Percentiles rank a stretch among this genome's conserved stretches.
phyloP scores from a whole-genome alignment of 1,284 basidiomycete species.

The Athelia psychrophila region DNA sequence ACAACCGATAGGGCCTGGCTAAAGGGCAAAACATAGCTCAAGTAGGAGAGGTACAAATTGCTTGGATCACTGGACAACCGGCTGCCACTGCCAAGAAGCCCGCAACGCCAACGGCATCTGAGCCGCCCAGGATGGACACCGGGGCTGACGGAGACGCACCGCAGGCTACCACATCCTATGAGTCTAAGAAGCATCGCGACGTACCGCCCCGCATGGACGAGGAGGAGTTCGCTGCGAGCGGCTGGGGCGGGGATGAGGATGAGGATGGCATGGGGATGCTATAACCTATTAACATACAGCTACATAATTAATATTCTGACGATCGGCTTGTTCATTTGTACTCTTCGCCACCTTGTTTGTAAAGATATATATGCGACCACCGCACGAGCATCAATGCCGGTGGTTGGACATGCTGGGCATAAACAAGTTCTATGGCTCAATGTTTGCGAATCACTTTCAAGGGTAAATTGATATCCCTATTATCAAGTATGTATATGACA shows the following conservation, averaged over 20 bases:
- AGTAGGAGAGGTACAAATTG: constrained; percentile 60
- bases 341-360: too few species aligned
- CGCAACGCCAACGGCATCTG: constrained; percentile 3
- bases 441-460: too few species aligned
- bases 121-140: constrained; percentile 4
- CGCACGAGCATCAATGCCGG: too few species aligned
- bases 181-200: background rate
- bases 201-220: constrained; percentile 34
- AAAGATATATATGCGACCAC: too few species aligned
- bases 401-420: too few species aligned
- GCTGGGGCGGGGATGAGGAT: constrained; percentile 57
- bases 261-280: constrained; percentile 67
- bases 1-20: constrained; percentile 51
- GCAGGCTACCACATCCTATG: too few species aligned
- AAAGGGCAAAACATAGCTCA: constrained; percentile 64
- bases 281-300: constrained; percentile 19
- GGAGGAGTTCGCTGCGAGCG: constrained; percentile 47
- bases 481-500: too few species aligned
- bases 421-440: too few species aligned
- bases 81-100: constrained; percentile 21
- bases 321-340: too few species aligned
- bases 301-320: too few species aligned
- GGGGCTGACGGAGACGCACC: constrained; percentile 4
- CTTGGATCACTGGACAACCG: constrained; percentile 55
- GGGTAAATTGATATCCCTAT: too few species aligned